phyloP scores from a whole-genome alignment of 2,329 filamentous ascomycete species.

The Alternaria arbusti region DNA sequence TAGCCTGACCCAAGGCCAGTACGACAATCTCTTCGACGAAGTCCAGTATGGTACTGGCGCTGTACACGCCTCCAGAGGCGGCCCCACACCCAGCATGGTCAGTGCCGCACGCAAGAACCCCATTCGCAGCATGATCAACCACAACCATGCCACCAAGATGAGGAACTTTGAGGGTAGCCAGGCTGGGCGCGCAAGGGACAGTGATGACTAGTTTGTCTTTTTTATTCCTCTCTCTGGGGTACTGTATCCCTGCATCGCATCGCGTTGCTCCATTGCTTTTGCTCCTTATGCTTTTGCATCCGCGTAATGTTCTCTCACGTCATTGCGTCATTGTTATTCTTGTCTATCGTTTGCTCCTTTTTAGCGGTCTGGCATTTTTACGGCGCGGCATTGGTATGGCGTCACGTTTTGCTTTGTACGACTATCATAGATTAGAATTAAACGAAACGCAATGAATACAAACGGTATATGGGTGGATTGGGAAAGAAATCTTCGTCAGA shows the following conservation, averaged over 20 bases:
- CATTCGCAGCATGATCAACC: constrained; percentile 46
- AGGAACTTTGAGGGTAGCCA: constrained; percentile 33
- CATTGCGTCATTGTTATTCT: background rate
- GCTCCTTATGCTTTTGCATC: background rate
- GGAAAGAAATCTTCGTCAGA: background rate
- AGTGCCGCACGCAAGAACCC: constrained; percentile 39
- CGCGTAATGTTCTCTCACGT: background rate
- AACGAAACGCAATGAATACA: background rate
- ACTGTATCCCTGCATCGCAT: constrained; percentile 1
- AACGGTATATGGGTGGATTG: background rate
- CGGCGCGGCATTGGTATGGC: constrained; percentile 9
- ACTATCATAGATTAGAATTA: constrained; percentile 3
- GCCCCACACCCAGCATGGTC: constrained; percentile 49
- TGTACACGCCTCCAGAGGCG: constrained; percentile 36
- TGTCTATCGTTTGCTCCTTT: background rate
- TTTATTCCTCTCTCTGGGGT: background rate
- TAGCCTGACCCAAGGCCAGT: constrained; percentile 36
- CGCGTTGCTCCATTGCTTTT: background rate
- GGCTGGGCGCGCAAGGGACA: background rate
- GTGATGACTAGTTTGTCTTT: background rate
- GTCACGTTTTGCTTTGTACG: background rate
- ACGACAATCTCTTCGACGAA: constrained; percentile 37
- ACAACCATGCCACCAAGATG: constrained; percentile 41
- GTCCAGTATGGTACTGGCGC: constrained; percentile 40
- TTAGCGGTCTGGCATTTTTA: constrained; percentile 3